Percentiles rank a stretch among this genome's conserved stretches.
phyloP scores from a whole-genome alignment of 2,329 filamentous ascomycete species.

The Zasmidium citrigriseum region DNA sequence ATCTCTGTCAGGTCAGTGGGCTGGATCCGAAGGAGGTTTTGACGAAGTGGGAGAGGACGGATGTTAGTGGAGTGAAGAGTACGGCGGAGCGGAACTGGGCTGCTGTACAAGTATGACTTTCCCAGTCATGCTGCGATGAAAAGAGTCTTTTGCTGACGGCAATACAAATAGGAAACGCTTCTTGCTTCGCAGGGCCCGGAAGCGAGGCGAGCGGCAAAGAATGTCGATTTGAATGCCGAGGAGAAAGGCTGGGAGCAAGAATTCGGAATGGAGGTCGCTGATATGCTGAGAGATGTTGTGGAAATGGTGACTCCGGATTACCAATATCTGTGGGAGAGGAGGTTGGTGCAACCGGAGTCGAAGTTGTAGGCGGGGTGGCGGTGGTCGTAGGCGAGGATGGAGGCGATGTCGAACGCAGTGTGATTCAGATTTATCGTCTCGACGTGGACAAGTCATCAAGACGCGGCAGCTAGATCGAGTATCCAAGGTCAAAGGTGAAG shows the following conservation, averaged over 20 bases:
- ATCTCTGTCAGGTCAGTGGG: slow-evolving; percentile 25
- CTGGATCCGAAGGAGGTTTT: slow-evolving; percentile 34
- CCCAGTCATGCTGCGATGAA: slow-evolving; percentile 25
- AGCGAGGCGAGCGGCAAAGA: neutral
- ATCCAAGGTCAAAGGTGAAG: no score
- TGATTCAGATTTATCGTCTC: no score
- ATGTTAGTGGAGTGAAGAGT: slow-evolving; percentile 2
- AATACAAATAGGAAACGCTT: no score
- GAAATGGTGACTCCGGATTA: neutral
- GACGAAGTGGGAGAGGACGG: slow-evolving; percentile 24
- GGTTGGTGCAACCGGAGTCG: neutral
- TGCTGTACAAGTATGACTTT: no score
- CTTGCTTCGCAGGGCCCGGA: slow-evolving; percentile 23
- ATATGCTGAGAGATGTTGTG: slow-evolving; percentile 2
- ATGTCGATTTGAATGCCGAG: slow-evolving; percentile 1
- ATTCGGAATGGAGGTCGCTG: neutral
- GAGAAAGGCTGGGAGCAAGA: neutral
- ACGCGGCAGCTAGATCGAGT: no score
- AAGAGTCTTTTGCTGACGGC: slow-evolving; percentile 36
- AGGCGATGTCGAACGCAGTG: no score
- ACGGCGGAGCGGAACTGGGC: slow-evolving; percentile 6
- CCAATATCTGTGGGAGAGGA: neutral
- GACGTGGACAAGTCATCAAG: no score
- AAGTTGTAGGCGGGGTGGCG: no score
- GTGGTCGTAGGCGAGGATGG: no score